A percentile compares a stretch with the other conserved stretches of the same genome.
Conservation (phyloP, 768 basidiomycete species). For the Rhodosporidiobolus sp. region DNA sequence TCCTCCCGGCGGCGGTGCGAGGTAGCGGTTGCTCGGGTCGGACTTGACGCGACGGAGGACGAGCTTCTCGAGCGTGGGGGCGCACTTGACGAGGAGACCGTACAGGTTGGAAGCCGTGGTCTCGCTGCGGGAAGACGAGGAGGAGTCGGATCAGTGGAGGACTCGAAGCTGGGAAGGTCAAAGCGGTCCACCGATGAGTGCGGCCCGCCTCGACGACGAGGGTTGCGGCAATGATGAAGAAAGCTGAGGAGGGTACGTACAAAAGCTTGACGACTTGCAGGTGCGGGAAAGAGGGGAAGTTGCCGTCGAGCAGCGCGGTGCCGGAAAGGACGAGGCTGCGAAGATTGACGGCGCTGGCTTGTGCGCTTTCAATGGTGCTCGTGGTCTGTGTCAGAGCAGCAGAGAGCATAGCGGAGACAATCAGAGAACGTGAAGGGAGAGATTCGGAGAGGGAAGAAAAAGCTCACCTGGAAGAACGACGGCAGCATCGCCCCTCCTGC, state of each 20-base stretch:
- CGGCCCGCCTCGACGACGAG: background rate
- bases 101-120: conserved; percentile 16
- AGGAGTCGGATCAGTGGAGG: background rate
- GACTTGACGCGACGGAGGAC: background rate
- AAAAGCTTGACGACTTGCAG: conserved; percentile 6
- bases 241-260: background rate
- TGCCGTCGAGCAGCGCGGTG: conserved; percentile 4
- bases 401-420: no score
- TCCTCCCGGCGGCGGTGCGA: background rate
- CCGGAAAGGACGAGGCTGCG: background rate
- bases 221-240: no score
- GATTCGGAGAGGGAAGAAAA: background rate
- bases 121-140: background rate
- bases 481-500: conserved; percentile 3
- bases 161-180: background rate
- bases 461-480: conserved; percentile 11
- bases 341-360: no score
- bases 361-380: background rate
- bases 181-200: no score
- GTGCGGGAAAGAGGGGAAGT: background rate
- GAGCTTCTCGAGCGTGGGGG: conserved; percentile 1
- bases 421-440: no score
- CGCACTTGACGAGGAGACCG: conserved; percentile 16
- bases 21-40: conserved; percentile 1
- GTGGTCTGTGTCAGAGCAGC: no score